A percentile compares a stretch with the other conserved stretches of the same genome.
These are phyloP conservation scores for Acacia acuminata DNA, from an alignment of 306 rosid genomes.

Conservation along the genomic window DNA sequence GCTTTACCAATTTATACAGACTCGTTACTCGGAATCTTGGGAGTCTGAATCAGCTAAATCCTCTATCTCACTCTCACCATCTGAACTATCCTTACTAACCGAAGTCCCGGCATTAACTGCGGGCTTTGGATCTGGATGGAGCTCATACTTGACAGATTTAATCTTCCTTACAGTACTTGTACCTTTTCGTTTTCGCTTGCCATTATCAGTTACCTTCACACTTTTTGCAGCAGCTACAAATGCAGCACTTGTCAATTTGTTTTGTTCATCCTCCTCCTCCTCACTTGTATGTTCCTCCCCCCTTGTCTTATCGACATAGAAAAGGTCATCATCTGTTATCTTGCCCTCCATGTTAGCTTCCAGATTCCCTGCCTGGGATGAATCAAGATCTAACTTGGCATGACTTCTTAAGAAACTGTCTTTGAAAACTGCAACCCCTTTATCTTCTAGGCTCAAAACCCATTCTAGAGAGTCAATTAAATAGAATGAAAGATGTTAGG, in stretches of 20 bases:
- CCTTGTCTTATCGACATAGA: slow-evolving; percentile 59
- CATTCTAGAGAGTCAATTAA: slow-evolving; percentile 53
- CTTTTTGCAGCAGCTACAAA: slow-evolving; percentile 59
- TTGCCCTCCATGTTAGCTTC: slow-evolving; percentile 39
- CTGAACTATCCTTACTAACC: slow-evolving; percentile 37
- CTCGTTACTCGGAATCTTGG: slow-evolving; percentile 29
- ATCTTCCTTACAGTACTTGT: slow-evolving; percentile 38
- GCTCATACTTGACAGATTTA: slow-evolving; percentile 60
- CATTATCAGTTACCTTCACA: slow-evolving; percentile 41
- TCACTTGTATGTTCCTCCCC: slow-evolving; percentile 36
- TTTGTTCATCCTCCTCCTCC: slow-evolving; percentile 42
- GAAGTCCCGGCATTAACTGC: slow-evolving; percentile 31
- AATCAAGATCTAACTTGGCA: slow-evolving; percentile 40
- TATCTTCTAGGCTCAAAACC: slow-evolving; percentile 63
- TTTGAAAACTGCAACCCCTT: slow-evolving; percentile 63
- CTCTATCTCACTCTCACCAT: slow-evolving; percentile 63
- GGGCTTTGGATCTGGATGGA: slow-evolving; percentile 24
- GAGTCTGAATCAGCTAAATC: slow-evolving; percentile 55
- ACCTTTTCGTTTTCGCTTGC: slow-evolving; percentile 54
- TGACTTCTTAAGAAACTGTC: slow-evolving; percentile 43
- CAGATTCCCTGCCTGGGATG: slow-evolving; percentile 28
- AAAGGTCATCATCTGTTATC: slow-evolving; percentile 50
- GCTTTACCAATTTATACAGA: neutral
- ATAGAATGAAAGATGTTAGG: slow-evolving; percentile 31
- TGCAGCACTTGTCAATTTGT: slow-evolving; percentile 46